A percentile compares a stretch with the other conserved stretches of the same genome.
Conservation (phyloP, 2,329 filamentous ascomycete genomes). For the Nigrospora sphaerica region DNA sequence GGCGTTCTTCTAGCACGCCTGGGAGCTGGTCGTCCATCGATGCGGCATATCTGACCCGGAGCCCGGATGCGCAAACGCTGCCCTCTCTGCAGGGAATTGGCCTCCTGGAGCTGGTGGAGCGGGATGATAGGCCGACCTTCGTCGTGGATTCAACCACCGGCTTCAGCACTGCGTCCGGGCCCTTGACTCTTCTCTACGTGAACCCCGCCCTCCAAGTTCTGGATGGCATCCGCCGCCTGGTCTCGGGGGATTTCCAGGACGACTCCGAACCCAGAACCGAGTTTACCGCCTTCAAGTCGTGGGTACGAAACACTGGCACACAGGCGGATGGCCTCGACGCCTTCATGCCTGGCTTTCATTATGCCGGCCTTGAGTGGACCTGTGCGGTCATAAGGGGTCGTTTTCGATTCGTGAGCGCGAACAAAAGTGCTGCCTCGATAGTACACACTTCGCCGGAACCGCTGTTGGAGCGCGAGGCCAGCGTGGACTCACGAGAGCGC, state of each 20-base stretch:
- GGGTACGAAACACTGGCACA: constrained; percentile 53
- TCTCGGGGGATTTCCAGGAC: constrained; percentile 41
- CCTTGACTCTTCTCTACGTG: constrained; percentile 57
- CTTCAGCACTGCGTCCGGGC: constrained; percentile 43
- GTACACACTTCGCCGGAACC: constrained; percentile 32
- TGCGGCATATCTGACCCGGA: constrained; percentile 40
- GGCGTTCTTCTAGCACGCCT: constrained; percentile 41
- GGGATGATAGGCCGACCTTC: constrained; percentile 71
- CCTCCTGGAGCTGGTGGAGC: constrained; percentile 65
- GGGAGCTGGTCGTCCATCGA: constrained; percentile 48
- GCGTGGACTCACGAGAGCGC: constrained; percentile 25
- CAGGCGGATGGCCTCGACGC: constrained; percentile 46
- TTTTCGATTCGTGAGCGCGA: constrained; percentile 61
- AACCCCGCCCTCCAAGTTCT: constrained; percentile 60
- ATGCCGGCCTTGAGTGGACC: constrained; percentile 63
- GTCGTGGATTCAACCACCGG: constrained; percentile 61
- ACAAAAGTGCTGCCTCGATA: constrained; percentile 27
- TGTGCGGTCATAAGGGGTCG: constrained; percentile 62
- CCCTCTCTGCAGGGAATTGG: constrained; percentile 58
- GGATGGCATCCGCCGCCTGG: constrained; percentile 45
- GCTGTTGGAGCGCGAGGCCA: constrained; percentile 26
- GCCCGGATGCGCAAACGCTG: constrained; percentile 42
- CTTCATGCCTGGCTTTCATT: constrained; percentile 47
- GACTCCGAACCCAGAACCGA: constrained; percentile 34
- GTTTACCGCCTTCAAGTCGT: constrained; percentile 60